These are phyloP conservation scores for Penicillium odoratum DNA, from an alignment of 495 filamentous ascomycete genomes.

Conservation along the genomic window DNA sequence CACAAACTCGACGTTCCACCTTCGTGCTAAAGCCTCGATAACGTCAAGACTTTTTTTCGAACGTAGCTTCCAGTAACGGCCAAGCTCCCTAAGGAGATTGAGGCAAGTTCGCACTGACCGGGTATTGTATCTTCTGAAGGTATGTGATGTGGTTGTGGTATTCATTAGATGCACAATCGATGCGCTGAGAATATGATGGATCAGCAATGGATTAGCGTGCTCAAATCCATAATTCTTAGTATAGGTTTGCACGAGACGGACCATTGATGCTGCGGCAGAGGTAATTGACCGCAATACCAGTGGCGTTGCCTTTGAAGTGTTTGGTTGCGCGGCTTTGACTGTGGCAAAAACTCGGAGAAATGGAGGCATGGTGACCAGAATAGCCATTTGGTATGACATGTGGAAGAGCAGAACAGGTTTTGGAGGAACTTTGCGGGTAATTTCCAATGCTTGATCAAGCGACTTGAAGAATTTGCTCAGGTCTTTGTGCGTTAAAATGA, in stretches of 20 bases:
- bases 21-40: neutral
- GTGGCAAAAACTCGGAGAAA: constrained; percentile 8
- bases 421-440: neutral
- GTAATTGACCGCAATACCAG: constrained; percentile 12
- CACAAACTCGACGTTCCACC: neutral
- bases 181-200: constrained; percentile 13
- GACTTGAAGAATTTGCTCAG: neutral
- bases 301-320: neutral
- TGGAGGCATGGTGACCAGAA: constrained; percentile 13
- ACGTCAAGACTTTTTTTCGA: neutral
- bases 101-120: constrained; percentile 8
- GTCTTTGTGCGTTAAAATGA: neutral
- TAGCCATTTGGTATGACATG: constrained; percentile 16
- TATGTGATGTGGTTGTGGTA: constrained; percentile 3
- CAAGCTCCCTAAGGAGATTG: neutral
- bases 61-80: constrained; percentile 5
- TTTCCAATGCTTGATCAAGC: neutral
- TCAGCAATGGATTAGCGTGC: constrained; percentile 12
- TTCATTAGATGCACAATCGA: constrained; percentile 17
- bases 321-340: neutral
- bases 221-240: constrained; percentile 3
- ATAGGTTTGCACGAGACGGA: constrained; percentile 12
- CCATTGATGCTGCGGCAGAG: constrained; percentile 11
- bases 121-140: constrained; percentile 10
- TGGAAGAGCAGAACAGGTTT: constrained; percentile 14